phyloP scores from a whole-genome alignment of 2,329 filamentous ascomycete genomes.

The Cladophialophora yegresii region DNA sequence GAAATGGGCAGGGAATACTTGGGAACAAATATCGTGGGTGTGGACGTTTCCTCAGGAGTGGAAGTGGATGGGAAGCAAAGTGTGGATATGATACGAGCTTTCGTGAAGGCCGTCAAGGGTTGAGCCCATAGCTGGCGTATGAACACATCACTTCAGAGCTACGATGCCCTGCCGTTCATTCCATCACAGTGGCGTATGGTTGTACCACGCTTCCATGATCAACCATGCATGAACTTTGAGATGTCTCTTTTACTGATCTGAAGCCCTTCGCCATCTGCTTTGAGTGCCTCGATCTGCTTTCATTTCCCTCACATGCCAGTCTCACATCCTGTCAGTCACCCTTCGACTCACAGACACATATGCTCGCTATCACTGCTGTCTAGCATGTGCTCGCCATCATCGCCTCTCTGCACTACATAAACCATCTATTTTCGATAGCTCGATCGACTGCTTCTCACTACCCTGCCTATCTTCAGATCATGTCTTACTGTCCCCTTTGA shows the following conservation, averaged over 20 bases:
- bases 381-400: not conserved
- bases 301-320: not conserved
- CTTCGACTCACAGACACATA: not conserved
- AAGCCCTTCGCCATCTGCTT: constrained; percentile 37
- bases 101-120: constrained; percentile 72
- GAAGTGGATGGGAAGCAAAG: constrained; percentile 81
- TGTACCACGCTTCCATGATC: not conserved
- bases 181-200: not conserved
- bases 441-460: not conserved
- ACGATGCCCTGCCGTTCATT: not conserved
- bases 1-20: constrained; percentile 58
- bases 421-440: not conserved
- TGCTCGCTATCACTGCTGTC: not conserved
- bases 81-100: constrained; percentile 75
- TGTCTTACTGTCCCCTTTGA: not conserved
- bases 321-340: not conserved
- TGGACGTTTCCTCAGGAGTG: constrained; percentile 94
- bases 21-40: constrained; percentile 68
- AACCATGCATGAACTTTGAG: not conserved
- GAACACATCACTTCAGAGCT: not conserved
- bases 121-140: not conserved
- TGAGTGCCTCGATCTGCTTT: constrained; percentile 41
- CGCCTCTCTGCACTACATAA: not conserved
- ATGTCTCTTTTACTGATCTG: not conserved
- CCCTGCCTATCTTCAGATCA: not conserved